A percentile compares a stretch with the other conserved stretches of the same genome.
Conservation (phyloP, 2,329 filamentous ascomycete genomes). For the Seiridium cupressi region DNA sequence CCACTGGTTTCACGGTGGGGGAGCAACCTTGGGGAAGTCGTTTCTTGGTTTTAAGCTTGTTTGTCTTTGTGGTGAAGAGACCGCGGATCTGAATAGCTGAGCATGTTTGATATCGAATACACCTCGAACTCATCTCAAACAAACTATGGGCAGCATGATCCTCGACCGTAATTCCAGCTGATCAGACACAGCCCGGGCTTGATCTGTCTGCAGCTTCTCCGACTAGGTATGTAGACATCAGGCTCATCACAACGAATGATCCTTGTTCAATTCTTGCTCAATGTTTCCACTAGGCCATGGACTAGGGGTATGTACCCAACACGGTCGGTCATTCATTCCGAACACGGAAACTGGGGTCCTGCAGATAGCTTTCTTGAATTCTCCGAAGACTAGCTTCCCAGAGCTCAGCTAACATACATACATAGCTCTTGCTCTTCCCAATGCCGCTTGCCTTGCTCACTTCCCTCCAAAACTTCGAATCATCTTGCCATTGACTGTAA, state of each 20-base stretch:
- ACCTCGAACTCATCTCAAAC: neutral
- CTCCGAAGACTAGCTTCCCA: neutral
- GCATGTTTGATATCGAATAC: neutral
- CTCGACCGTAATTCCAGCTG: neutral
- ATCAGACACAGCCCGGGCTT: too few relatives aligned
- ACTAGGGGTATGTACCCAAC: neutral
- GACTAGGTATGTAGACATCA: too few relatives aligned
- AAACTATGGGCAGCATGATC: neutral
- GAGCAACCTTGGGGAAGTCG: too few relatives aligned
- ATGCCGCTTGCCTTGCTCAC: neutral
- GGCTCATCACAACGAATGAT: neutral
- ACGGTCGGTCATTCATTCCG: neutral
- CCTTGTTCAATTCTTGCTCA: neutral
- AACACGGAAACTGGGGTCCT: neutral
- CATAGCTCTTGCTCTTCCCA: neutral
- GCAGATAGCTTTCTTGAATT: neutral
- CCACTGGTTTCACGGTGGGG: too few relatives aligned
- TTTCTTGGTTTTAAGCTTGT: too few relatives aligned
- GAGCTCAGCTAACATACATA: neutral
- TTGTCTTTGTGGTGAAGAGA: neutral
- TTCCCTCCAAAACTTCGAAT: neutral
- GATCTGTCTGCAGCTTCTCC: too few relatives aligned
- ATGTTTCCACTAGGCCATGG: conserved; percentile 5
- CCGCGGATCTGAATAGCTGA: neutral
- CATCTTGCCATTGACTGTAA: neutral